Evolutionary conservation across 495 filamentous ascomycete species (phyloP).

Genomic region (Aspergillus panamensis): DNA sequence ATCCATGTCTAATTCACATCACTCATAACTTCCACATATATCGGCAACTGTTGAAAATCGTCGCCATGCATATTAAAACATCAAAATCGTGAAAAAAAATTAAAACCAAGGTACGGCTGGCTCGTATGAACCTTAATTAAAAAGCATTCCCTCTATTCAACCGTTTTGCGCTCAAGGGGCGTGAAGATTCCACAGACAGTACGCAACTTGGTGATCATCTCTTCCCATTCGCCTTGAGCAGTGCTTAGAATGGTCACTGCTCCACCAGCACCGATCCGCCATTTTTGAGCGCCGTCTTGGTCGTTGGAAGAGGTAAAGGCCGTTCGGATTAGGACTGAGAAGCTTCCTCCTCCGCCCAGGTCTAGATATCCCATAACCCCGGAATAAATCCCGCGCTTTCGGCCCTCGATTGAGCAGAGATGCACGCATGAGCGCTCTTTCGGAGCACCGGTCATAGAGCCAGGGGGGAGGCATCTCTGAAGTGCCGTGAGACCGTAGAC

Average conservation of each 20-base stretch:
- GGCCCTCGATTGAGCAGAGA: constrained; percentile 62
- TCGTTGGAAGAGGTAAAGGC: constrained; percentile 63
- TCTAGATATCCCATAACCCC: constrained; percentile 89
- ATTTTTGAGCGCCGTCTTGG: constrained; percentile 51
- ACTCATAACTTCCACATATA: not conserved
- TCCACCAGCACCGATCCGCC: constrained; percentile 85
- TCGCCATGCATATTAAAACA: constrained; percentile 13
- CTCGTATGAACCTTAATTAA: not conserved
- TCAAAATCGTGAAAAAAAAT: constrained; percentile 10
- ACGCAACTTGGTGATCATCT: constrained; percentile 81
- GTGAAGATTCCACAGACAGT: constrained; percentile 56
- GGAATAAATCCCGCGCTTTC: constrained; percentile 73
- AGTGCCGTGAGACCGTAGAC: constrained; percentile 69
- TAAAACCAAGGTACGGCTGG: not conserved
- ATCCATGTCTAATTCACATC: constrained; percentile 10
- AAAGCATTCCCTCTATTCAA: constrained; percentile 2
- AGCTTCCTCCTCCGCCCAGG: constrained; percentile 79
- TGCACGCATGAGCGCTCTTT: constrained; percentile 89
- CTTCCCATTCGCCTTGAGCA: constrained; percentile 76
- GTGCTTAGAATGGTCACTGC: constrained; percentile 81
- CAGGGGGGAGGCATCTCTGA: constrained; percentile 74
- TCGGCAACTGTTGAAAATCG: constrained; percentile 33
- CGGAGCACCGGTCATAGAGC: constrained; percentile 92
- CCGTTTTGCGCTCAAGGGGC: constrained; percentile 22
- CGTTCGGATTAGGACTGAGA: constrained; percentile 81